A percentile compares a stretch with the other conserved stretches of the same genome.
phyloP scores from a whole-genome alignment of 805 yeast species.

The Candida argentea region DNA sequence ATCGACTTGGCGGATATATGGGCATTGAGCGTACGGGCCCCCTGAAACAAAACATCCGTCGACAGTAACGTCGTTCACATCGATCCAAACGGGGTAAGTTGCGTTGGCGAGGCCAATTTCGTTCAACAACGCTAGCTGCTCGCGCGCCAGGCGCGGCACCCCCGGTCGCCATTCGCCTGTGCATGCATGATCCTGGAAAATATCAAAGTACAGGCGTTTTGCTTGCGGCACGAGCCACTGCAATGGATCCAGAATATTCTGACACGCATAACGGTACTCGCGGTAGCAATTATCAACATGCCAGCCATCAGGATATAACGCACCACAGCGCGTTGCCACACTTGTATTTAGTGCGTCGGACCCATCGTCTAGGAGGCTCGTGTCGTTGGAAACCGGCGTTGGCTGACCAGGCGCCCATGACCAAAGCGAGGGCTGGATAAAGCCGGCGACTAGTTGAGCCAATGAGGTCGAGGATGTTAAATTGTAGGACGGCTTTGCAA shows the following conservation, averaged over 20 bases:
- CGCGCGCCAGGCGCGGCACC: slow-evolving; percentile 26
- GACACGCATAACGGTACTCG: slow-evolving; percentile 46
- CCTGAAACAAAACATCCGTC: slow-evolving; percentile 79
- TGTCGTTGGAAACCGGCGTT: neutral
- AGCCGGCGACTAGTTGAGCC: slow-evolving; percentile 14
- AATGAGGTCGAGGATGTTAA: slow-evolving; percentile 9
- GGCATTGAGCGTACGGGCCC: slow-evolving; percentile 69
- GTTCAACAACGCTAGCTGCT: slow-evolving; percentile 20
- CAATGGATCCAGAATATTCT: slow-evolving; percentile 24
- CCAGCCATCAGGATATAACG: slow-evolving; percentile 43
- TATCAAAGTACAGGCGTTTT: slow-evolving; percentile 33
- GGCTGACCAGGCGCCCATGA: slow-evolving; percentile 66
- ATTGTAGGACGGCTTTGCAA: slow-evolving; percentile 12
- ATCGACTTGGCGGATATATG: slow-evolving; percentile 52
- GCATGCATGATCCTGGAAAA: slow-evolving; percentile 19
- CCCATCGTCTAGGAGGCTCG: neutral
- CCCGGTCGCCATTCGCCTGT: slow-evolving; percentile 22
- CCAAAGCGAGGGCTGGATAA: slow-evolving; percentile 43
- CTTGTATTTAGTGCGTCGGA: slow-evolving; percentile 3
- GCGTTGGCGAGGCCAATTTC: slow-evolving; percentile 16
- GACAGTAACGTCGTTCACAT: slow-evolving; percentile 67
- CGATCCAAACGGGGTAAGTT: slow-evolving; percentile 56
- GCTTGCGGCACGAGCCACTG: slow-evolving; percentile 29
- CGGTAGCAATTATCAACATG: slow-evolving; percentile 56
- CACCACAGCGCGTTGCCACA: slow-evolving; percentile 33